Evolutionary conservation across 2,329 filamentous ascomycete species (phyloP), one percentile per base, ranked within the genome.

Genomic region (Colletotrichum karsti): DNA sequence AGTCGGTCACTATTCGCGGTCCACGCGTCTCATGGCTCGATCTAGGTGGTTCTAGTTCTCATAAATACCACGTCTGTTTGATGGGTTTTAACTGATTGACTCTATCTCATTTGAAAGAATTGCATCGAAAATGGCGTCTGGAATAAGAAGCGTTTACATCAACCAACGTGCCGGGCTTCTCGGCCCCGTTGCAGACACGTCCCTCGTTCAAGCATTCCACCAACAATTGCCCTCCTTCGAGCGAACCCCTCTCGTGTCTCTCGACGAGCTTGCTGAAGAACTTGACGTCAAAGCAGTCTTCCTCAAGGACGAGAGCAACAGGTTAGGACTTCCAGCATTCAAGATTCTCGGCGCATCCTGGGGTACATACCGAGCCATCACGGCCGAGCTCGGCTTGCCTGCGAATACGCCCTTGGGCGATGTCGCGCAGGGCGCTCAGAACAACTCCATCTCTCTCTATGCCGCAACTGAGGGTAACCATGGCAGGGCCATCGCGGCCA

Each of bases 311-410:
- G 92, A 95, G 76, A 89, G 87, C 28, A 82, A 79, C 59, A 86
- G 92, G 5, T 88, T 93, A 39, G 90, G 90, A 0, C 82, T 95
- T 2, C 91, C 91, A 0, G 87, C 92, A 0, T 95, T 95, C 83
- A 96, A 96, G 77, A 92, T 95, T 48, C 85, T 95, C 0, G 93
- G 93, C 20, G 92, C 93, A 1, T 92, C 91, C 1, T 95, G 92
- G 92, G 92, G 88, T 0, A 84, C 87, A 3, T 91, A 88, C 72
- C 85, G 87, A 7, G 87, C 90, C 13, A 74, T 93, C 7, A 75
- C 80, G 0, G 74, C 79, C 1, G 76, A 79, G 7, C 77, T 90
- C 0, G 76, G 74, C 2, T 77, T 89, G 1, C 76, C 83, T 0
- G 70, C 81, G 0, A 80, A 81, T 1, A 75, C 83, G 0, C 74